Base-by-base conservation (phyloP, 1,284 basidiomycete species). In the Trichosporon sp. region DNA sequence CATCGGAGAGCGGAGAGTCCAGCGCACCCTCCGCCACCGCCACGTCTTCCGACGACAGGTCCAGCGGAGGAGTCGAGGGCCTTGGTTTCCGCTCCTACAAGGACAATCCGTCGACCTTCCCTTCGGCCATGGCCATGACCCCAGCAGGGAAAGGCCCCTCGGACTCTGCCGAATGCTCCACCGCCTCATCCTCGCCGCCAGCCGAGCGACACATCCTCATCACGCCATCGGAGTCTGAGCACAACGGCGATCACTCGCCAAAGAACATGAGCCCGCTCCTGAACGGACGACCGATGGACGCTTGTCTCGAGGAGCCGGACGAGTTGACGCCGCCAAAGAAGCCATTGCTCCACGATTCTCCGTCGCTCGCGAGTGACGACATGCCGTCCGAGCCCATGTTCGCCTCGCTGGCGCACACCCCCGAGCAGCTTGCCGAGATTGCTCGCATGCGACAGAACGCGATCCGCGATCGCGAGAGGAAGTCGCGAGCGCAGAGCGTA, bases 341-440 rank as follows among this genome's bases (percentile, higher is more conserved):
- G 23, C 49, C 27, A 6, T 27, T 54, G 27, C 27, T 54, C 11
- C 27, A 54, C 25, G 49, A 27, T 14, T 58, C 32, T 3, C 16
- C 52, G 32, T 5, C 34, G 10, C 27, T 58, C 34, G 23, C 57
- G 9, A 21, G 14, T 37, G 58, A 7, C 25, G 29, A 70, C 16
- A 21, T 32, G 14, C 56, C 63, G 19, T 64, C 49, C 16, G 67
- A 67, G 54, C 77, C 77, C 16, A 73, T 76, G 64, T 78, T 77
- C 58, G 74, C 76, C 0, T 72, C 69, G 29, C 62, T 78, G 14
- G 76, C 77, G 6, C 77, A 78, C 63, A 78, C 77, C 8, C 74
- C 74, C 2, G 74, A 72, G 40, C 76, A 78, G 59, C 57, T 76
- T n/a, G 71, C 69, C 23, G 74, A 77, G 60, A 77, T 78, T 65